Evolutionary conservation across 352 stramenopile genomes (phyloP), one percentile per base, ranked within the genome.

Genomic region (Phytophthora europaea): DNA sequence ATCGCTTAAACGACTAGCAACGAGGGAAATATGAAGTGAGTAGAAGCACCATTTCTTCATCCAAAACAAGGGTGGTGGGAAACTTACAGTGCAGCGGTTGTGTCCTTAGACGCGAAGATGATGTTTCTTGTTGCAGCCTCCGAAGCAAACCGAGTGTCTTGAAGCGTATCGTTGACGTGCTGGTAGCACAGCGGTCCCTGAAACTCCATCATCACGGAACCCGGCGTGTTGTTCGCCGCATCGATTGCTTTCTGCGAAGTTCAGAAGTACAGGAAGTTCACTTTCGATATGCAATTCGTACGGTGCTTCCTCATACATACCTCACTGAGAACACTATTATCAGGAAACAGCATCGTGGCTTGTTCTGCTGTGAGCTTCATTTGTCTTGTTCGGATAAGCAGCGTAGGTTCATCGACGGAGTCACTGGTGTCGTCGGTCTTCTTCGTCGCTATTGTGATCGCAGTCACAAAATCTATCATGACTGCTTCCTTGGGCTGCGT

Each of bases 161-260:
- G 52, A 4, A 89, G 65, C 18, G 77, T 58, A 12, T 74, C 53
- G 0, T 52, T 54, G 6, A 72, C 63, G 20, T 79, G 68, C 10
- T 62, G 43, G 5, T 76, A 76, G 54, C 73, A 72, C 3, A 58
- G 23, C 0, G 52, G 8, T 0, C 85, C 81, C 31, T 91, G 83
- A 28, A 90, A 91, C 64, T 92, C 85, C 80, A 92, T 84, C 53
- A 83, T 54, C 16, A 92, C 79, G 1, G 83, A 92, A 2, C 82
- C 85, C 4, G 54, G 18, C 0, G 76, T 78, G 13, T 47, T 70
- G 38, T 78, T 75, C 2, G 69, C 59, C 23, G 81, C 67, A 9
- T 83, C 60, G 0, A 62, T 50, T 3, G 82, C 69, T 79, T 79
- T 81, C 81, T 92, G 26, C 13, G 33, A 54, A 8, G 8, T 12